Conservation (phyloP, 2,329 filamentous ascomycete species). For the Hymenoscyphus fructigenus region DNA sequence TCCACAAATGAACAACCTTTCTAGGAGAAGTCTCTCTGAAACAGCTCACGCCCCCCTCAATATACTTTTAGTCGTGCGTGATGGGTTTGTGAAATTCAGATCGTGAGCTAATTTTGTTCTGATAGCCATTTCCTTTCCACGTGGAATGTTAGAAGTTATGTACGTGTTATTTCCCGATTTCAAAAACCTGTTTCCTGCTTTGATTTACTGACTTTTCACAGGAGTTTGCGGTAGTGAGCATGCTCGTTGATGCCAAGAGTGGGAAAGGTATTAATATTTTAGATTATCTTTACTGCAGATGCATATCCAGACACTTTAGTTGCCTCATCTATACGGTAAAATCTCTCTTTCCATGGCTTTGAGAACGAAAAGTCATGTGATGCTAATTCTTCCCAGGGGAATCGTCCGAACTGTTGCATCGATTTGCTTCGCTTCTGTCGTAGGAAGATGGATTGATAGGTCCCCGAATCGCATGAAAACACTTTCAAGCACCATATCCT, state of each 20-base stretch:
- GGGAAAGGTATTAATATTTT: slow-evolving; percentile 27
- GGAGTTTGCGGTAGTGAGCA: slow-evolving; percentile 33
- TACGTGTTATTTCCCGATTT: not conserved
- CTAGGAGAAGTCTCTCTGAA: not conserved
- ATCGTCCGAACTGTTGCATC: slow-evolving; percentile 40
- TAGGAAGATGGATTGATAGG: slow-evolving; percentile 45
- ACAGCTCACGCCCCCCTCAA: not conserved
- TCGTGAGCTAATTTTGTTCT: not conserved
- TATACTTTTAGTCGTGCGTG: not conserved
- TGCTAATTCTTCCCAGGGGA: slow-evolving; percentile 30
- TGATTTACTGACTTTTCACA: slow-evolving; percentile 3
- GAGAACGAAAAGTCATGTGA: slow-evolving; percentile 14
- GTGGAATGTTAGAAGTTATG: slow-evolving; percentile 54
- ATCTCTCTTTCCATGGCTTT: not conserved
- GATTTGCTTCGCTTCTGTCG: slow-evolving; percentile 42
- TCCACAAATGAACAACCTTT: not conserved
- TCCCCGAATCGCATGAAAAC: slow-evolving; percentile 42
- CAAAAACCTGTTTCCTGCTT: not conserved
- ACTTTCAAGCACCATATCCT: slow-evolving; percentile 43
- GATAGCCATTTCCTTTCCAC: slow-evolving; percentile 32
- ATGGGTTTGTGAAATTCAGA: not conserved
- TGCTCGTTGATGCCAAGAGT: not conserved
- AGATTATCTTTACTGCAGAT: slow-evolving; percentile 54
- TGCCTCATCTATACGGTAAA: slow-evolving; percentile 41
- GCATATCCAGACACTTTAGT: slow-evolving; percentile 44